Conservation (phyloP, 1,139 yeast species). For the Meyerozyma athensensis region DNA sequence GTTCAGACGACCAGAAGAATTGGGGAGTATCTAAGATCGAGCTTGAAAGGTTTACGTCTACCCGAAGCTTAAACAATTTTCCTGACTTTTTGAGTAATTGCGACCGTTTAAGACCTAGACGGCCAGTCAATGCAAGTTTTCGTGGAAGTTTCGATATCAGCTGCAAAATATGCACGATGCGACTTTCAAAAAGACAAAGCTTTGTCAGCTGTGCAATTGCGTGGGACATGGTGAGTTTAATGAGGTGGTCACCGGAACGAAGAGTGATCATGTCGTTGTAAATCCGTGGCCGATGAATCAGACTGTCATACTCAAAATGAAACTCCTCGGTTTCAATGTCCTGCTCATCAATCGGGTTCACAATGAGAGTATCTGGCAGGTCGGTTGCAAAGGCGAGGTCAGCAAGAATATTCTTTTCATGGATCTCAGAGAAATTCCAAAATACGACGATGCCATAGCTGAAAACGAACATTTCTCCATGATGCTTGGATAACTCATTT, state of each 20-base stretch:
- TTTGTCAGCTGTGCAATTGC: constrained; percentile 97
- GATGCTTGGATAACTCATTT: constrained; percentile 60
- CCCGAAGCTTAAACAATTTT: constrained; percentile 78
- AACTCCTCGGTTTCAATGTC: constrained; percentile 95
- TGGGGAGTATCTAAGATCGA: constrained; percentile 93
- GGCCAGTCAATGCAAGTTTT: constrained; percentile 84
- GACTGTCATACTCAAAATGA: constrained; percentile 83
- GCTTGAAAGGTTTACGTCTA: constrained; percentile 88
- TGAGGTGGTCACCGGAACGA: constrained; percentile 86
- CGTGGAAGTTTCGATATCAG: constrained; percentile 87
- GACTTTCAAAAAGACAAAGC: constrained; percentile 81
- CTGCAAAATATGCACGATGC: constrained; percentile 79
- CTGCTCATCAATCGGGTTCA: constrained; percentile 78
- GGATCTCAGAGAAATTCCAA: constrained; percentile 92
- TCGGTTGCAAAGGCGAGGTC: constrained; percentile 78
- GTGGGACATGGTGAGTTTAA: constrained; percentile 88
- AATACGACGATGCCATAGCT: constrained; percentile 93
- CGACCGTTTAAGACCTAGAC: constrained; percentile 70
- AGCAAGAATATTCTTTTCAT: constrained; percentile 89
- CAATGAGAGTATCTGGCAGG: constrained; percentile 44
- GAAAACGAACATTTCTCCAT: constrained; percentile 85
- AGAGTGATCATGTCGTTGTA: constrained; percentile 93
- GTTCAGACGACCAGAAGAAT: constrained; percentile 94
- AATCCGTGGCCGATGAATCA: constrained; percentile 79
- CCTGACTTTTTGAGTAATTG: constrained; percentile 86